These are phyloP conservation scores for Podila epigama DNA, from an alignment of 192 early-diverging fungal genomes.

Conservation along the genomic window DNA sequence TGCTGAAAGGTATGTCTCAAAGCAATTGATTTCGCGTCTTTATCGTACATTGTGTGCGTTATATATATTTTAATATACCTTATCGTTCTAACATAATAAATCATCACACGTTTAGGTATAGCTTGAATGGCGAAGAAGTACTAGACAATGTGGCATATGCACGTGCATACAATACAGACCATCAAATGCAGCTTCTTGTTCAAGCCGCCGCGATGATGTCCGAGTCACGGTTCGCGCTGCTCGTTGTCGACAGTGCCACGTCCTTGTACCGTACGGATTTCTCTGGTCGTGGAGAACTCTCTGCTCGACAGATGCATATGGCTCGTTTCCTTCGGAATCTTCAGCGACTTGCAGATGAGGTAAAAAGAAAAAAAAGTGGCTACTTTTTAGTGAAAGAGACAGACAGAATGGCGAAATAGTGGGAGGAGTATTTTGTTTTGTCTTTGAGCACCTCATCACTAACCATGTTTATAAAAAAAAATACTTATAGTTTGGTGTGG, in stretches of 20 bases:
- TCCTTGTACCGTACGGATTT: constrained; percentile 97
- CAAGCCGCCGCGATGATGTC: constrained; percentile 93
- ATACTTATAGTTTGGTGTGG: constrained; percentile 97
- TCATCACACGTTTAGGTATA: constrained; percentile 25
- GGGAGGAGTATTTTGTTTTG: too few relatives aligned
- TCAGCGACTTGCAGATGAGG: constrained; percentile 90
- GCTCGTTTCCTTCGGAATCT: constrained; percentile 89
- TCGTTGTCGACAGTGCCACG: constrained; percentile 94
- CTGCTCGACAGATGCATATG: constrained; percentile 94
- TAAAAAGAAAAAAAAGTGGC: constrained; percentile 21
- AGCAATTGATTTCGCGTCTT: background rate
- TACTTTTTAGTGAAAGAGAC: too few relatives aligned
- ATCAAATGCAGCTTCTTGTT: constrained; percentile 85
- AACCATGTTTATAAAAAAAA: too few relatives aligned
- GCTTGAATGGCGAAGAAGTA: constrained; percentile 82
- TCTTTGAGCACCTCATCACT: too few relatives aligned
- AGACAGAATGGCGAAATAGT: too few relatives aligned
- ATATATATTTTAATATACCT: too few relatives aligned
- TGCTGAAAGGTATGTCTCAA: constrained; percentile 75
- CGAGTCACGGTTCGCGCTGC: constrained; percentile 78
- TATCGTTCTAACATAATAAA: background rate
- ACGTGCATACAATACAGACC: constrained; percentile 95
- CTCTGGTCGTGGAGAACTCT: constrained; percentile 93
- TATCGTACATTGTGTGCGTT: background rate
- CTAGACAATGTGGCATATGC: constrained; percentile 96